These are phyloP conservation scores for Hemileccinum impolitum DNA, from an alignment of 768 basidiomycete genomes.

Conservation along the genomic window DNA sequence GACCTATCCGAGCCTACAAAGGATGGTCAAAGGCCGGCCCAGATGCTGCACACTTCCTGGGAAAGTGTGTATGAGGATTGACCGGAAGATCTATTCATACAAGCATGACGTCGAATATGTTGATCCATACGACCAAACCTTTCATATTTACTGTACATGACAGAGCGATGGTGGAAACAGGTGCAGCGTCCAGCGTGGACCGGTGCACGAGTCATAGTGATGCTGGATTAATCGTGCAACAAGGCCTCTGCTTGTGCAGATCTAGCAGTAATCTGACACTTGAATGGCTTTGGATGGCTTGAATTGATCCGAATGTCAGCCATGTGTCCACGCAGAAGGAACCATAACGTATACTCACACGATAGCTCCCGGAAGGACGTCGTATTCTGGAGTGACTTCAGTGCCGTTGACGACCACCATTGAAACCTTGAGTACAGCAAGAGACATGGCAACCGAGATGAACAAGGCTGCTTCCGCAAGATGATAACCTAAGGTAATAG, in stretches of 20 bases:
- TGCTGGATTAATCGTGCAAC: too few species aligned
- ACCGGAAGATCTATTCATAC: too few species aligned
- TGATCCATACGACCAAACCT: too few species aligned
- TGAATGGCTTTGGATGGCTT: conserved; percentile 53
- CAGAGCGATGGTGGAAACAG: too few species aligned
- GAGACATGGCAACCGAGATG: conserved; percentile 31
- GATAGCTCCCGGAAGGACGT: conserved; percentile 40
- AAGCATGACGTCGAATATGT: too few species aligned
- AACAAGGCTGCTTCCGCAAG: conserved; percentile 31
- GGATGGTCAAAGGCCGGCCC: too few species aligned
- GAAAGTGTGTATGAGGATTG: too few species aligned
- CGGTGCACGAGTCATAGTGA: too few species aligned
- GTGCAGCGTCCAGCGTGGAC: too few species aligned
- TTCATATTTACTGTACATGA: too few species aligned
- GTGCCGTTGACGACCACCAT: conserved; percentile 39
- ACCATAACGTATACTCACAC: conserved; percentile 32
- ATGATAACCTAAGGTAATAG: conserved; percentile 23
- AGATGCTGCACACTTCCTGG: too few species aligned
- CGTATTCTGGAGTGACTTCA: conserved; percentile 43
- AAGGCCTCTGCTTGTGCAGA: conserved; percentile 12
- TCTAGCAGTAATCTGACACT: conserved; percentile 51
- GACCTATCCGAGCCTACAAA: too few species aligned
- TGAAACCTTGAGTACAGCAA: conserved; percentile 45
- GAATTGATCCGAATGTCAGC: neutral
- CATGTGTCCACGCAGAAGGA: neutral